These are phyloP conservation scores for Candida adriatica DNA, from an alignment of 805 yeast species.

Conservation along the genomic window DNA sequence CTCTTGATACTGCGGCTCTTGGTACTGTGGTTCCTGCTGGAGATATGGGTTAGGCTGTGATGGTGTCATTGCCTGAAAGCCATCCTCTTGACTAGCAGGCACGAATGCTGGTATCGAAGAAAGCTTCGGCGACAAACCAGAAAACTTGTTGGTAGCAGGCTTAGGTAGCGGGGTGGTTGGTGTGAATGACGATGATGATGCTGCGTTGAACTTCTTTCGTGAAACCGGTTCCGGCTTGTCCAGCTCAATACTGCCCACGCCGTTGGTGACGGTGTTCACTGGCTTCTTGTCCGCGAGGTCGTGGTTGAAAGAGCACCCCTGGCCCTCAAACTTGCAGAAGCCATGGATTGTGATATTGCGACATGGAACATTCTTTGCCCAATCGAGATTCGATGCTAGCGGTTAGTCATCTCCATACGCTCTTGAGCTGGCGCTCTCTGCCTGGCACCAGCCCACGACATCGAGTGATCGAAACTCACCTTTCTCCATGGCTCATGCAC, in stretches of 20 bases:
- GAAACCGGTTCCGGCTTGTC: background rate
- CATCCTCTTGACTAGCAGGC: constrained; percentile 12
- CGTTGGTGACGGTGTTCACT: constrained; percentile 1
- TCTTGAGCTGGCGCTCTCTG: too few species aligned
- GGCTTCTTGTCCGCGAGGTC: constrained; percentile 29
- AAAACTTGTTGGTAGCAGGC: constrained; percentile 20
- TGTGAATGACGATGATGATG: constrained; percentile 27
- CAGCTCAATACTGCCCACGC: background rate
- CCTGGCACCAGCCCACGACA: background rate
- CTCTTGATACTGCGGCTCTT: constrained; percentile 17
- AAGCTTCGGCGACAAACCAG: constrained; percentile 32
- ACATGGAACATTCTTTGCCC: constrained; percentile 75
- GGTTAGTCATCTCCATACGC: too few species aligned
- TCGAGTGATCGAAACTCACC: constrained; percentile 5
- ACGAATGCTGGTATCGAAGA: constrained; percentile 27
- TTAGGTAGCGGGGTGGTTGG: constrained; percentile 17
- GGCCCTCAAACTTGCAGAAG: constrained; percentile 78
- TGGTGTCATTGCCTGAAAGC: constrained; percentile 9
- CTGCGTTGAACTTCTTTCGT: constrained; percentile 45
- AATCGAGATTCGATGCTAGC: constrained; percentile 24
- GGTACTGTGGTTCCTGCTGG: constrained; percentile 3
- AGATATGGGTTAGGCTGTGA: constrained; percentile 12
- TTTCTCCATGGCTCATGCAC: constrained; percentile 12
- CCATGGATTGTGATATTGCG: constrained; percentile 82
- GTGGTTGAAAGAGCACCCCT: constrained; percentile 81